These are phyloP conservation scores for Ogataea populi-albae DNA, from an alignment of 805 yeast genomes.

Conservation along the genomic window DNA sequence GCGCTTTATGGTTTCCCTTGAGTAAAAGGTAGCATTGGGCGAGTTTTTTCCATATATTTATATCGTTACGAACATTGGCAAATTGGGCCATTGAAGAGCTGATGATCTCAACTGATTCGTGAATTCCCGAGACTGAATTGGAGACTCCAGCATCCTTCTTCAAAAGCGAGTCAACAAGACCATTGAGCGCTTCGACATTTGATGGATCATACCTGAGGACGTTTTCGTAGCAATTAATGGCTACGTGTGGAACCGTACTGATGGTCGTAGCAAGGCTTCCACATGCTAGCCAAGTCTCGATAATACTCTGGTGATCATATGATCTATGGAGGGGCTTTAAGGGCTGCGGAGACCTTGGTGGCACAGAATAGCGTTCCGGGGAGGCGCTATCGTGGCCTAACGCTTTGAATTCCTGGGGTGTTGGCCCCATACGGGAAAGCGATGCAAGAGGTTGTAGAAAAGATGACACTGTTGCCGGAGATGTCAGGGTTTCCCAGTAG, in stretches of 20 bases:
- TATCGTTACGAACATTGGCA: constrained; percentile 38
- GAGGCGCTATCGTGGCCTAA: too few species aligned
- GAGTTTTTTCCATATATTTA: constrained; percentile 45
- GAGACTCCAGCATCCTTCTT: constrained; percentile 37
- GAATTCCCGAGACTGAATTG: constrained; percentile 37
- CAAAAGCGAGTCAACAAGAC: constrained; percentile 41
- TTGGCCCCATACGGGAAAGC: too few species aligned
- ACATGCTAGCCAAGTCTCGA: constrained; percentile 44
- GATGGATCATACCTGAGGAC: constrained; percentile 43
- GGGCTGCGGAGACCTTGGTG: too few species aligned
- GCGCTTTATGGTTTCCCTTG: constrained; percentile 51
- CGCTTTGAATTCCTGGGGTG: too few species aligned
- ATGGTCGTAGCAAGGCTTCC: constrained; percentile 45
- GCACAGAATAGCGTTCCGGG: too few species aligned
- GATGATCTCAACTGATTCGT: constrained; percentile 39
- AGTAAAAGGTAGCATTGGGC: constrained; percentile 49
- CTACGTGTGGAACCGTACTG: constrained; percentile 36
- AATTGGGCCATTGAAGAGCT: constrained; percentile 37
- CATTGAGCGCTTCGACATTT: constrained; percentile 39
- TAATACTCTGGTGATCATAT: too few species aligned
- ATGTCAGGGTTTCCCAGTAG: too few species aligned
- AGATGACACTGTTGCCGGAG: too few species aligned
- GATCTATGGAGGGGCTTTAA: too few species aligned
- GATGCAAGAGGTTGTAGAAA: too few species aligned
- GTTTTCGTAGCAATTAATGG: constrained; percentile 41